phyloP scores from a whole-genome alignment of 208 protist genomes.

The Leishmania mexicana region DNA sequence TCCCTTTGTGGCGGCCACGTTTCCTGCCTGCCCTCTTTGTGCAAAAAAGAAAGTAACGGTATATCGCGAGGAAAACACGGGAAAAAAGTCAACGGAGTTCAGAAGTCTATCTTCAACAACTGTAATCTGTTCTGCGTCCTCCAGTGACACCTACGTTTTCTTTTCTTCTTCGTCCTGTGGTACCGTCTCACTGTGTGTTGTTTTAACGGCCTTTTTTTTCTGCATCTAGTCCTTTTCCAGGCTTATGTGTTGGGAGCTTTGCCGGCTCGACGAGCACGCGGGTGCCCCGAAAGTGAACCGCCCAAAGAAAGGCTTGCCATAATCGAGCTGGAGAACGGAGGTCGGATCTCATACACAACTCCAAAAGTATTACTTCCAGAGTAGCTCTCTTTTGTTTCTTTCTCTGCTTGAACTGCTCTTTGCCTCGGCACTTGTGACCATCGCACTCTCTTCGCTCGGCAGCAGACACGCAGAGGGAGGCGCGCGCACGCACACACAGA shows the following conservation, averaged over 20 bases:
- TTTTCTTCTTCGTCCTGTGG: background rate
- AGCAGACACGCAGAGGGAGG: background rate
- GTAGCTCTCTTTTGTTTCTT: background rate
- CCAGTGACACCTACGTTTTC: background rate
- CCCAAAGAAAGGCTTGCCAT: background rate
- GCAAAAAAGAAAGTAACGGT: background rate
- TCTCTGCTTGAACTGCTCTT: background rate
- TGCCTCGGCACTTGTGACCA: background rate
- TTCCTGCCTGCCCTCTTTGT: background rate
- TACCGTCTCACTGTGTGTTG: constrained; percentile 15
- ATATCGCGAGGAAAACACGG: background rate
- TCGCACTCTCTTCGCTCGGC: background rate
- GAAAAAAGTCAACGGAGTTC: background rate
- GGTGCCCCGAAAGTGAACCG: background rate
- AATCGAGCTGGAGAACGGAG: background rate
- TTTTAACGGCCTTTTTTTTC: constrained; percentile 7
- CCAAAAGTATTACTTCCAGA: background rate
- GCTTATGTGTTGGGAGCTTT: background rate
- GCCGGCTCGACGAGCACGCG: background rate
- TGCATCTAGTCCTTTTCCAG: background rate
- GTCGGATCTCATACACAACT: background rate
- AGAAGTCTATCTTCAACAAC: background rate
- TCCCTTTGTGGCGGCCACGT: background rate
- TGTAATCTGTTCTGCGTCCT: background rate
- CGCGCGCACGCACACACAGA: background rate